Base-by-base conservation (phyloP, 2,329 filamentous ascomycete genomes). In the Polychaeton citri region DNA sequence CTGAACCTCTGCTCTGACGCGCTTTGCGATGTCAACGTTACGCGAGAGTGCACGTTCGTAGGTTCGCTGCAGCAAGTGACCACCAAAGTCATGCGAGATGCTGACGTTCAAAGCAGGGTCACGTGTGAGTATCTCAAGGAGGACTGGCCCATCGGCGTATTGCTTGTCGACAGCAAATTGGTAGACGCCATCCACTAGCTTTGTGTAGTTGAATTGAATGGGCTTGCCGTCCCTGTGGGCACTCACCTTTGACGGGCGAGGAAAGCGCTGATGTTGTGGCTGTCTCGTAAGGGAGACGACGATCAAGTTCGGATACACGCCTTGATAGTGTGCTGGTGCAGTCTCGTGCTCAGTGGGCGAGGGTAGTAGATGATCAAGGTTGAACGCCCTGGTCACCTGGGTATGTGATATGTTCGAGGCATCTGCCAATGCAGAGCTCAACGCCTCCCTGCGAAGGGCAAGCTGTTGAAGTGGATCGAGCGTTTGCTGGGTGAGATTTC, bases 181-280 rank as follows among this genome's bases (percentile, higher is more conserved):
- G 33, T 50, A 50, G 18, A 55, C 46, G 17, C 52, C 51, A 12
- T 49, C 41, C 30, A 54, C 48, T 20, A 55, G 42, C 39, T 44
- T 43, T n/a, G 43, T 48, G 13, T 41, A 38, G 30, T 46, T 46
- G 43, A 45, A 43, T 5, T 30, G 28, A 9, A 52, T 21, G 10
- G 20, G 21, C 6, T 35, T 20, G 15, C 31, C 30, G 10, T 10
- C 30, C 10, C 17, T 32, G 30, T 32, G 30, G 10, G 17, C 12
- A 5, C 10, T 32, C 13, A 32, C 10, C 5, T 12, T 32, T 24
- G 13, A 39, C 19, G 3, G 32, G 30, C 8, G 30, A 32, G 39
- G 37, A 26, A 33, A 21, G 21, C 33, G 15, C 9, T 33, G 32
- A 12, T 40, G 19, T 6, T 33, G 34, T 6, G 46, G 47, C 5